These are phyloP conservation scores for Viola odorata DNA, from an alignment of 345 rosid genomes.

Conservation along the genomic window DNA sequence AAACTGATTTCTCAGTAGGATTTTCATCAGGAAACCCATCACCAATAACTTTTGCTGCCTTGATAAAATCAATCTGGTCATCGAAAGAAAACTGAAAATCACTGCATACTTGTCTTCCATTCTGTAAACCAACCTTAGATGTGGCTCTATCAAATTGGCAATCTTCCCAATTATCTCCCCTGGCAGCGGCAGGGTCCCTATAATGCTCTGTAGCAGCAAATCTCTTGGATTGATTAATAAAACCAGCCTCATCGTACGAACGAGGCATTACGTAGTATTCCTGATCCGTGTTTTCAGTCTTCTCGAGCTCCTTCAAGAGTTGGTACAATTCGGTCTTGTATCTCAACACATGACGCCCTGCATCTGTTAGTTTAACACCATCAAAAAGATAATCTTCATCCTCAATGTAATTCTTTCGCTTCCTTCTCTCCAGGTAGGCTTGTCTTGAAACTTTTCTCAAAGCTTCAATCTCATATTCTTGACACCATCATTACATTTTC, in stretches of 20 bases:
- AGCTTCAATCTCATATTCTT: too few relatives aligned
- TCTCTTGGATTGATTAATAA: conserved; percentile 85
- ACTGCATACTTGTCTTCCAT: conserved; percentile 52
- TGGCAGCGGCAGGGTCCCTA: conserved; percentile 60
- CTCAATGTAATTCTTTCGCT: conserved; percentile 88
- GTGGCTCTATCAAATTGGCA: conserved; percentile 67
- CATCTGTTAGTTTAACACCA: conserved; percentile 73
- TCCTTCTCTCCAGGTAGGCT: conserved; percentile 89
- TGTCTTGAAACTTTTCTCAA: conserved; percentile 89
- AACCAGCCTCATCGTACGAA: conserved; percentile 86
- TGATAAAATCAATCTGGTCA: conserved; percentile 89
- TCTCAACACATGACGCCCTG: conserved; percentile 58
- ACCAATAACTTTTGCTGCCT: conserved; percentile 77
- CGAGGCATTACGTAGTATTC: conserved; percentile 96
- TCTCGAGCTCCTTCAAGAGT: conserved; percentile 27
- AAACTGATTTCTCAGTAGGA: conserved; percentile 40
- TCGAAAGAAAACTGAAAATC: conserved; percentile 83
- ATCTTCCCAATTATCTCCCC: conserved; percentile 10
- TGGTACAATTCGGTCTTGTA: conserved; percentile 27
- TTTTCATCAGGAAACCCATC: conserved; percentile 52
- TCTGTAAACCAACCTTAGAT: conserved; percentile 72
- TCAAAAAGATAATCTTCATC: conserved; percentile 82
- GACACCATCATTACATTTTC: too few relatives aligned
- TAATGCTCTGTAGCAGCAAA: conserved; percentile 88
- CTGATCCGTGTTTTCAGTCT: too few relatives aligned